Evolutionary conservation across 2,329 filamentous ascomycete genomes (phyloP), one percentile per base, ranked within the genome.

Genomic region (Talaromyces marneffei): DNA sequence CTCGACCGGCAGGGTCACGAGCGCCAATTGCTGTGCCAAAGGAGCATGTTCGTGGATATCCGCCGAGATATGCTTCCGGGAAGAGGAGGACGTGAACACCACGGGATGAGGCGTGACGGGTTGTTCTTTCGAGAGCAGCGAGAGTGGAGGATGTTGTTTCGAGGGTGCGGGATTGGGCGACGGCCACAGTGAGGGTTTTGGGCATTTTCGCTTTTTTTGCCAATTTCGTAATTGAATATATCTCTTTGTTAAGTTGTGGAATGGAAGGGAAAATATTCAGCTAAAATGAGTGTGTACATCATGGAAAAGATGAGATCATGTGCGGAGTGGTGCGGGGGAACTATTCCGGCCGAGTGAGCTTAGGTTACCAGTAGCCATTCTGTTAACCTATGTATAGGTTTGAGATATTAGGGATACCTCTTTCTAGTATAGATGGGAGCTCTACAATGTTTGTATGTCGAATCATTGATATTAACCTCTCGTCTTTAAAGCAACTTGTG

Each of bases 1-100:
- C 91, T 18, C 92, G 84, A 4, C 92, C 92, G 54, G 81, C 78
- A 2, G 82, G 78, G 0, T 83, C 82, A 39, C 92, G 86, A 16
- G 82, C 80, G 3, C 92, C 92, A 5, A 96, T 81, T 1, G 84
- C 82, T 52, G 86, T 86, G 4, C 92, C 92, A 69, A 96, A 96
- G 56, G 80, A 79, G 64, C 87, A 87, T 18, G 88, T 91, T 10
- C 92, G 88, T 18, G 93, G 93, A 72, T 97, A 97, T 1, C 92
- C 93, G 52, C 93, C 93, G 1, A 97, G 82, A 71, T 91, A 96
- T 23, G 92, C 92, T 78, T 97, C 92, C 0, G 93, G 93, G 64
- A 97, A 92, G 57, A 97, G 85, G 29, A 97, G 81, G 55, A 97
- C 81, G 72, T 94, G 79, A 16, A 85, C 79, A 53, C 78, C 79